A percentile compares a stretch with the other conserved stretches of the same genome.
These are phyloP conservation scores for Colletotrichum kahawae DNA, from an alignment of 2,329 filamentous ascomycete genomes.

Conservation along the genomic window DNA sequence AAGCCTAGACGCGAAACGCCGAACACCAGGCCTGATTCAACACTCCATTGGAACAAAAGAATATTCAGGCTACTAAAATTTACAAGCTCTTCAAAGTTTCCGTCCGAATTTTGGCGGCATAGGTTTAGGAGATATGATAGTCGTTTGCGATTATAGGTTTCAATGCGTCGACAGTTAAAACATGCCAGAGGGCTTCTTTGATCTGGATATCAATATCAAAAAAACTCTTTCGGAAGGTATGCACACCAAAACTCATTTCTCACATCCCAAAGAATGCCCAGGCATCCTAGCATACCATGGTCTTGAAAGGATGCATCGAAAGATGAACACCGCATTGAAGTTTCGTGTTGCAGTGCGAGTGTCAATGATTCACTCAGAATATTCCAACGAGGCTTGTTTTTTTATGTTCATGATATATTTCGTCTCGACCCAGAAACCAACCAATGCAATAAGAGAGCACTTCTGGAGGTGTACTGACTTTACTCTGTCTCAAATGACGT, in stretches of 20 bases:
- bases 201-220: background rate
- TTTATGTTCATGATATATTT: background rate
- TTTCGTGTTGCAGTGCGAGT: background rate
- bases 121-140: background rate
- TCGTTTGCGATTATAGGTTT: background rate
- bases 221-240: background rate
- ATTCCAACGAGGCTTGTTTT: background rate
- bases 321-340: background rate
- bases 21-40: background rate
- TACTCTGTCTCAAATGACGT: background rate
- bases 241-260: background rate
- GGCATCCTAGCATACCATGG: background rate
- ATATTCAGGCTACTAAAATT: no score
- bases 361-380: background rate
- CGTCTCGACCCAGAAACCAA: background rate
- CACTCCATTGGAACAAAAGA: background rate
- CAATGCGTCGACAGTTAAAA: background rate
- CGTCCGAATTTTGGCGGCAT: background rate
- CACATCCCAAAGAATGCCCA: background rate
- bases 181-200: background rate
- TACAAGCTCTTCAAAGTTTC: background rate
- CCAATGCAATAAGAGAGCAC: background rate
- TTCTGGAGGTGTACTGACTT: background rate
- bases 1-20: background rate
- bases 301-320: background rate